phyloP scores from a whole-genome alignment of 805 yeast genomes.

The Candida andamanensis region DNA sequence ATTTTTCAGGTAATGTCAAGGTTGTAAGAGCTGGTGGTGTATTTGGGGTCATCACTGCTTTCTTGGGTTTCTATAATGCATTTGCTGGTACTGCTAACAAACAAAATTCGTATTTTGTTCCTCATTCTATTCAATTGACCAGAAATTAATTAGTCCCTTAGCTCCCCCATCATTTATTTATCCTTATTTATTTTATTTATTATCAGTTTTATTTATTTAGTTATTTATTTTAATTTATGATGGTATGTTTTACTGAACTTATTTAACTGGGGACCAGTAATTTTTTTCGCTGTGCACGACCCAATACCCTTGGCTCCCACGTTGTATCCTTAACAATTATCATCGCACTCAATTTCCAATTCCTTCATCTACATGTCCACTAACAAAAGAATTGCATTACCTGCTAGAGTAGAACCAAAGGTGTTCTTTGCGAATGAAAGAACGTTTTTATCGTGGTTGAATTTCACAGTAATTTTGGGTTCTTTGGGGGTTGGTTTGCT shows the following conservation, averaged over 20 bases:
- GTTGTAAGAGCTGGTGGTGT: constrained; percentile 38
- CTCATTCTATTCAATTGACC: constrained; percentile 22
- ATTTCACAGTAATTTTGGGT: constrained; percentile 96
- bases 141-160: background rate
- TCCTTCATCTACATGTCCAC: constrained; percentile 21
- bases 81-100: constrained; percentile 34
- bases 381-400: constrained; percentile 87
- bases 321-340: too few relatives aligned
- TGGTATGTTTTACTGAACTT: too few relatives aligned
- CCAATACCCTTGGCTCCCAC: too few relatives aligned
- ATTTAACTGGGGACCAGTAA: too few relatives aligned
- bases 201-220: background rate
- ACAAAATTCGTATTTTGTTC: constrained; percentile 32
- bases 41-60: constrained; percentile 36
- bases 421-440: constrained; percentile 99
- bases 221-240: too few relatives aligned
- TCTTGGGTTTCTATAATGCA: constrained; percentile 38
- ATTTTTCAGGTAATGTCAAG: constrained; percentile 20
- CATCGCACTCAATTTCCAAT: too few relatives aligned
- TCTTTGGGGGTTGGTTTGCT: constrained; percentile 93
- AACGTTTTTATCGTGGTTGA: constrained; percentile 96
- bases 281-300: too few relatives aligned
- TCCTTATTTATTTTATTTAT: constrained; percentile 1
- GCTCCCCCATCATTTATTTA: too few relatives aligned
- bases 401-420: constrained; percentile 97